A percentile compares a stretch with the other conserved stretches of the same genome.
Conservation (phyloP, 202 grass and related monocot species). For the Carex arenaria region DNA sequence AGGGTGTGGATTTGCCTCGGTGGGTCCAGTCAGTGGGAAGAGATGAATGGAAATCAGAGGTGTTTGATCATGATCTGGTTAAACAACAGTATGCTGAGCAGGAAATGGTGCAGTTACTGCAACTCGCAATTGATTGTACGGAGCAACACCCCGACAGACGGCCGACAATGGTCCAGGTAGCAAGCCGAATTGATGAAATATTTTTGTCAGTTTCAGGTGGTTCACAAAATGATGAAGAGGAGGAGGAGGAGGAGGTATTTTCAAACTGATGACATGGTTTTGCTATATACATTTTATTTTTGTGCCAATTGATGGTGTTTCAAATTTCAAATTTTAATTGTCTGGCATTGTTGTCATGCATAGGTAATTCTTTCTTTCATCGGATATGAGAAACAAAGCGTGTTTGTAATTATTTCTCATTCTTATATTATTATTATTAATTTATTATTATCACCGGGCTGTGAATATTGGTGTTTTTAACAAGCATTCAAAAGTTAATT, state of each 20-base stretch:
- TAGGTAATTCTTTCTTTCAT: slow-evolving; percentile 22
- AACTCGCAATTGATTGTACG: slow-evolving; percentile 56
- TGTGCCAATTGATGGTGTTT: slow-evolving; percentile 12
- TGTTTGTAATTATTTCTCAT: slow-evolving; percentile 19
- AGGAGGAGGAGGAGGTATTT: background rate
- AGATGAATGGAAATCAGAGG: slow-evolving; percentile 61
- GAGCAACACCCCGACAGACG: slow-evolving; percentile 31
- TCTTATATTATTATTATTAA: background rate
- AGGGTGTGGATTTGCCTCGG: slow-evolving; percentile 43
- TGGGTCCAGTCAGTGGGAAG: slow-evolving; percentile 48
- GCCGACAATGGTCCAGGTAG: slow-evolving; percentile 54
- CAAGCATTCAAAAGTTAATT: background rate
- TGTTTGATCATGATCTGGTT: slow-evolving; percentile 55
- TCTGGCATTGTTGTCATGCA: background rate
- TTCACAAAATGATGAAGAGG: background rate
- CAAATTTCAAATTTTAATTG: background rate
- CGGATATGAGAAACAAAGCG: background rate
- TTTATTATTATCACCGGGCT: background rate
- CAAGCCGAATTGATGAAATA: slow-evolving; percentile 36
- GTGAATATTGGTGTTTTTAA: slow-evolving; percentile 3
- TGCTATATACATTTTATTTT: background rate
- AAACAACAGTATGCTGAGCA: slow-evolving; percentile 35
- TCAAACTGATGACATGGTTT: background rate
- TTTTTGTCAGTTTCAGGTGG: background rate
- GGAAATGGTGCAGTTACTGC: slow-evolving; percentile 58